These are phyloP conservation scores for Ilyonectria destructans DNA, from an alignment of 2,329 filamentous ascomycete species.

Conservation along the genomic window DNA sequence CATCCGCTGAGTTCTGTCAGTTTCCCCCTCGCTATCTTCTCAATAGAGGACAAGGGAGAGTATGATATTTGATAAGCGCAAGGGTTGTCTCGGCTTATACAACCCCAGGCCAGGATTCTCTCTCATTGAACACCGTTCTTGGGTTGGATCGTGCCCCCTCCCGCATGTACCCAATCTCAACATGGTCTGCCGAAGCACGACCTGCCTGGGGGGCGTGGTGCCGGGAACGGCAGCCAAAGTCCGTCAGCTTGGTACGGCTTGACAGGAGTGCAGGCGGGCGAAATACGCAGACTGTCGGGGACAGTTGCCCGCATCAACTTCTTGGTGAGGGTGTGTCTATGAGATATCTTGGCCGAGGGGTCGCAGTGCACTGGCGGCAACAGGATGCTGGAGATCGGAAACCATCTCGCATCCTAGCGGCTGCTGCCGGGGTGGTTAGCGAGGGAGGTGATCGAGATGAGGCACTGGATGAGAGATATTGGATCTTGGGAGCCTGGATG, in stretches of 20 bases:
- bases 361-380: constrained; percentile 2
- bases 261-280: not conserved
- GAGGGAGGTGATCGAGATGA: constrained; percentile 22
- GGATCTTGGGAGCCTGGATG: not conserved
- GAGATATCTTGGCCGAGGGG: constrained; percentile 9
- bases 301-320: constrained; percentile 19
- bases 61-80: constrained; percentile 15
- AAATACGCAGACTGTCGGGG: constrained; percentile 1
- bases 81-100: constrained; percentile 28
- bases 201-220: constrained; percentile 7
- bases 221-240: constrained; percentile 26
- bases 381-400: constrained; percentile 31
- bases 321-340: constrained; percentile 1
- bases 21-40: not conserved
- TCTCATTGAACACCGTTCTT: constrained; percentile 8
- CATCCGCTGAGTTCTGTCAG: not conserved
- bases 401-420: constrained; percentile 32
- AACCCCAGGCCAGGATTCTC: constrained; percentile 8
- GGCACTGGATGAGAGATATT: constrained; percentile 4
- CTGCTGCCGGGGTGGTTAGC: constrained; percentile 32
- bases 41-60: not conserved
- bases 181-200: constrained; percentile 19
- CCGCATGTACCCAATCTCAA: constrained; percentile 22
- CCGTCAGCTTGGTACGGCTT: constrained; percentile 11
- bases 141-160: constrained; percentile 17